A percentile compares a stretch with the other conserved stretches of the same genome.
phyloP scores from a whole-genome alignment of 768 basidiomycete genomes.

The Mycena kentingensis region DNA sequence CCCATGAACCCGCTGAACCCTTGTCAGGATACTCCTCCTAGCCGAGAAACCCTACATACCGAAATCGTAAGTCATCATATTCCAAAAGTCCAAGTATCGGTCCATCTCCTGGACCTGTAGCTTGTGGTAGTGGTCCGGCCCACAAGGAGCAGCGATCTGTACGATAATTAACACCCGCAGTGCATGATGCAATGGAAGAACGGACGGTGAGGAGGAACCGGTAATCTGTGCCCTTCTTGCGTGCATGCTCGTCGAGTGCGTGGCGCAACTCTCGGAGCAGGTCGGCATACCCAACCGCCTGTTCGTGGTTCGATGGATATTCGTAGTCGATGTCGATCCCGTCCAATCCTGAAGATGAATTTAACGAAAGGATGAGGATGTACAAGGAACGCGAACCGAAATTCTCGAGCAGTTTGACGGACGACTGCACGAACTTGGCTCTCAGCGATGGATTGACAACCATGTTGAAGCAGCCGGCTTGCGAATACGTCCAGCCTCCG shows the following conservation, averaged over 20 bases:
- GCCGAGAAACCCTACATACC: conserved; percentile 40
- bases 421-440: conserved; percentile 76
- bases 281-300: conserved; percentile 84
- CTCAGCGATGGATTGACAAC: conserved; percentile 69
- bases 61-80: conserved; percentile 93
- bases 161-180: conserved; percentile 10
- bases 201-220: conserved; percentile 76
- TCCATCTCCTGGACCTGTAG: conserved; percentile 85
- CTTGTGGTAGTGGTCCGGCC: conserved; percentile 80
- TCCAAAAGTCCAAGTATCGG: conserved; percentile 90
- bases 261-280: conserved; percentile 74
- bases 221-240: conserved; percentile 54
- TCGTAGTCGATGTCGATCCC: conserved; percentile 91
- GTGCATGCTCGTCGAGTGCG: conserved; percentile 75
- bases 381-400: conserved; percentile 57
- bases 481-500: conserved; percentile 94
- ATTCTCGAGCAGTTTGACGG: conserved; percentile 82
- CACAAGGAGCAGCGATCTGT: conserved; percentile 92
- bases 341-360: background rate
- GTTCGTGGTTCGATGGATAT: conserved; percentile 76
- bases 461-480: conserved; percentile 83
- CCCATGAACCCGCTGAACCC: conserved; percentile 80
- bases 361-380: background rate
- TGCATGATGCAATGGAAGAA: conserved; percentile 4
- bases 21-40: background rate